These are phyloP conservation scores for Xylaria sp. DNA, from an alignment of 2,329 filamentous ascomycete species.

Conservation along the genomic window DNA sequence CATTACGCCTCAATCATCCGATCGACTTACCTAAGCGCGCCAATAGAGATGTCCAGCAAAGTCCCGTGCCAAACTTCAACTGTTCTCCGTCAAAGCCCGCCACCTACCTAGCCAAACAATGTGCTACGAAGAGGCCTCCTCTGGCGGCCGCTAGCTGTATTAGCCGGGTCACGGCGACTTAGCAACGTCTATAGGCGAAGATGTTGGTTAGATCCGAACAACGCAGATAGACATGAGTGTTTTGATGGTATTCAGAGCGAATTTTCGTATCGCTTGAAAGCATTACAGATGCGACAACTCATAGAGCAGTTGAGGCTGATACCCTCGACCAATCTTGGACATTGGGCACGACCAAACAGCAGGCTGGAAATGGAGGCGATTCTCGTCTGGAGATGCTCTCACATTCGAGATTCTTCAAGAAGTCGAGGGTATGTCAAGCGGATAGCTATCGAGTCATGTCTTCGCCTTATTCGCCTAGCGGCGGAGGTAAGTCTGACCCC, in stretches of 20 bases:
- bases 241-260: background rate
- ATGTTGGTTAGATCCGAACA: too few species aligned
- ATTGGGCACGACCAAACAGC: background rate
- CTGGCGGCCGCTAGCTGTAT: background rate
- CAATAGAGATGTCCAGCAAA: too few species aligned
- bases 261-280: background rate
- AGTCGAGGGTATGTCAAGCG: background rate
- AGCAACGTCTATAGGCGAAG: background rate
- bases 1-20: too few species aligned
- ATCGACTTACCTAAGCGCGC: too few species aligned
- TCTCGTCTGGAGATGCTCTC: background rate
- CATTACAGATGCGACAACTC: background rate
- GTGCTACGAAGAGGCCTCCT: background rate
- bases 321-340: background rate
- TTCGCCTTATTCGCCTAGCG: background rate
- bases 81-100: background rate
- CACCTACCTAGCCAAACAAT: background rate
- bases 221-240: background rate
- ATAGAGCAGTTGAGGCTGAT: background rate
- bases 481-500: background rate
- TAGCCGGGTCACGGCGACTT: background rate
- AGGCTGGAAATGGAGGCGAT: background rate
- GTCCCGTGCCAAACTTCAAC: too few species aligned
- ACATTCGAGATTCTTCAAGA: background rate
- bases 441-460: slow-evolving; percentile 2